Evolutionary conservation across 345 rosid genomes (phyloP).

Genomic region (Populus alba): DNA sequence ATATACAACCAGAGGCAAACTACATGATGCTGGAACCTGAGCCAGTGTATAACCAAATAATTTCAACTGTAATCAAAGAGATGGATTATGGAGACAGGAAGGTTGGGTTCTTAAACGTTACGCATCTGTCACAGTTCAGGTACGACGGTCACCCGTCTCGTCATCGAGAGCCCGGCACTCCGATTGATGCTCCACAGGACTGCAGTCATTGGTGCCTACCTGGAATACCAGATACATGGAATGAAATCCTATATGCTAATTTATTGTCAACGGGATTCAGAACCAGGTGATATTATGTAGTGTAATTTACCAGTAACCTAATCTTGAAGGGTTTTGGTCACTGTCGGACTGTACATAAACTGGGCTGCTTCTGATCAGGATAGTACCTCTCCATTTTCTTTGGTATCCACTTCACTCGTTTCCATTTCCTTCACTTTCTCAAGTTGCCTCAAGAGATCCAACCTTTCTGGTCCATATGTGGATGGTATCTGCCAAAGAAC

Average conservation of each 20-base stretch:
- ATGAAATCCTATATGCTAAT: conserved; percentile 71
- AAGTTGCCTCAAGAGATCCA: conserved; percentile 85
- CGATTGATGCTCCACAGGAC: conserved; percentile 67
- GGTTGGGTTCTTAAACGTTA: conserved; percentile 66
- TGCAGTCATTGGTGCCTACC: conserved; percentile 98
- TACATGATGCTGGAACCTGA: conserved; percentile 45
- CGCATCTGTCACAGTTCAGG: conserved; percentile 65
- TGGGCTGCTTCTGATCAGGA: conserved; percentile 34
- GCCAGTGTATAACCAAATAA: conserved; percentile 45
- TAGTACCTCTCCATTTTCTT: conserved; percentile 44
- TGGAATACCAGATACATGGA: conserved; percentile 87
- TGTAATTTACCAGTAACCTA: background rate
- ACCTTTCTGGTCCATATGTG: conserved; percentile 86
- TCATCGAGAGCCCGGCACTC: conserved; percentile 64
- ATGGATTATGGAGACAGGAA: conserved; percentile 42
- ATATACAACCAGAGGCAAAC: conserved; percentile 52
- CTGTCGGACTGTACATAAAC: conserved; percentile 21
- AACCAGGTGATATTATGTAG: conserved; percentile 17
- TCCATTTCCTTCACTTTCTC: conserved; percentile 80
- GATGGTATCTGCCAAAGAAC: conserved; percentile 76
- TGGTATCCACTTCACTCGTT: conserved; percentile 46
- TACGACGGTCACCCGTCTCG: conserved; percentile 76
- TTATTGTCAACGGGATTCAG: conserved; percentile 51
- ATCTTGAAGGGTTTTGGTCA: background rate
- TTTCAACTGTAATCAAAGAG: conserved; percentile 44